Conservation (phyloP, 441 rosid species). For the Populus hybrid region DNA sequence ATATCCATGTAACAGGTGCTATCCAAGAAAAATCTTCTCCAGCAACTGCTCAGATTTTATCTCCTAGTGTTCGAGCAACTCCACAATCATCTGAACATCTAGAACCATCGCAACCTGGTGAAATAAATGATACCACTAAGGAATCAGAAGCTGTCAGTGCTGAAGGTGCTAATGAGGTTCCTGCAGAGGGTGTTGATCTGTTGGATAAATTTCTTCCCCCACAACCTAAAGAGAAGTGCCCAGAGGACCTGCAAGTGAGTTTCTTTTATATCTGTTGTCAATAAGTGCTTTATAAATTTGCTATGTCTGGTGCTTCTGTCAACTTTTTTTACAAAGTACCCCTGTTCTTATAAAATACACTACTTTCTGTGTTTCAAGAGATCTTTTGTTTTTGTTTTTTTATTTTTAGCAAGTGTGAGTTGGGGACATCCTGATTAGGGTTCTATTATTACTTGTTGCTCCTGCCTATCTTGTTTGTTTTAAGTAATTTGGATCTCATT, state of each 20-base stretch:
- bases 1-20: conserved; percentile 30
- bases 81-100: conserved; percentile 44
- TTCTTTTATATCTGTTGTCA: conserved; percentile 2
- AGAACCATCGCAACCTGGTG: conserved; percentile 43
- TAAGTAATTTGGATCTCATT: background rate
- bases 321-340: background rate
- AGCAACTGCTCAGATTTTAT: conserved; percentile 36
- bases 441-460: background rate
- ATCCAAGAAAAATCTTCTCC: conserved; percentile 35
- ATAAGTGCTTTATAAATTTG: background rate
- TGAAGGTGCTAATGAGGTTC: conserved; percentile 34
- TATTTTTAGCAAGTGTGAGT: background rate
- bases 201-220: conserved; percentile 75
- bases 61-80: conserved; percentile 43
- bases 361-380: background rate
- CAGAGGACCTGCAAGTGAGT: conserved; percentile 85
- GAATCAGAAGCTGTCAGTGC: conserved; percentile 45
- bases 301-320: background rate
- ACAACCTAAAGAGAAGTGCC: conserved; percentile 60
- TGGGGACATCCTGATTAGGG: background rate
- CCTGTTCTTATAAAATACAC: background rate
- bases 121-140: conserved; percentile 21
- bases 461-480: background rate
- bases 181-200: conserved; percentile 44
- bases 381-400: too few relatives aligned